Evolutionary conservation across 2,329 filamentous ascomycete genomes (phyloP), one percentile per base, ranked within the genome.

Genomic region (Fusarium illudens): DNA sequence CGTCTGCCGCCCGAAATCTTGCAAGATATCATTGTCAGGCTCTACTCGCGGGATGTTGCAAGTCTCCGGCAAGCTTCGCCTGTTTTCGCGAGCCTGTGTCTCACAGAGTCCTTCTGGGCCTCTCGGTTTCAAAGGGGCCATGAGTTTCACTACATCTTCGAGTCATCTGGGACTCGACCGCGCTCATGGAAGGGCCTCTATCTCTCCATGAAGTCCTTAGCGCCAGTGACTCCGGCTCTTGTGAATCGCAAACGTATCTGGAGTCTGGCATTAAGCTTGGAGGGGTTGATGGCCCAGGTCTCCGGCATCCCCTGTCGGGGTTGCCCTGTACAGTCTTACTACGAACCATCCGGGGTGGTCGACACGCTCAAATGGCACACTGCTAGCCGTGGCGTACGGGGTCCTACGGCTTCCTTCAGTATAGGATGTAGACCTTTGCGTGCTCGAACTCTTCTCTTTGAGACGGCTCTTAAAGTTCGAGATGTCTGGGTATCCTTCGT

Each of bases 131-230:
- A 34, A 11, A 51, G 37, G 10, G 61, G 58, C 11, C 33, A 62
- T n/a, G 65, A 67, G 17, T 67, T 55, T 30, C 57, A 65, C 1
- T 13, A 58, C 20, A 29, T 65, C 6, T 65, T 62, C n/a, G 62
- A 67, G 11, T n/a, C 48, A 8, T 29, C 17, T 8, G 9, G 36
- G 9, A 36, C 39, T 12, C 49, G 20, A 4, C 65, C 65, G 6
- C 58, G 20, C 15, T 67, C 62, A 2, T 67, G 64, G 62, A 20
- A 48, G 29, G 19, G 36, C 7, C 34, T 61, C 8, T 65, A 65
- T 12, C 25, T 51, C 8, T 36, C 50, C 3, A 15, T 63, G n/a
- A 37, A 10, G 3, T 27, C 30, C 39, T 13, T 59, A 5, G 29
- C 50, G 22, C 32, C 44, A n/a, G 13, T 25, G 3, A 20, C 44